Conservation (phyloP, 2,329 filamentous ascomycete genomes). For the Botrytis galanthina region DNA sequence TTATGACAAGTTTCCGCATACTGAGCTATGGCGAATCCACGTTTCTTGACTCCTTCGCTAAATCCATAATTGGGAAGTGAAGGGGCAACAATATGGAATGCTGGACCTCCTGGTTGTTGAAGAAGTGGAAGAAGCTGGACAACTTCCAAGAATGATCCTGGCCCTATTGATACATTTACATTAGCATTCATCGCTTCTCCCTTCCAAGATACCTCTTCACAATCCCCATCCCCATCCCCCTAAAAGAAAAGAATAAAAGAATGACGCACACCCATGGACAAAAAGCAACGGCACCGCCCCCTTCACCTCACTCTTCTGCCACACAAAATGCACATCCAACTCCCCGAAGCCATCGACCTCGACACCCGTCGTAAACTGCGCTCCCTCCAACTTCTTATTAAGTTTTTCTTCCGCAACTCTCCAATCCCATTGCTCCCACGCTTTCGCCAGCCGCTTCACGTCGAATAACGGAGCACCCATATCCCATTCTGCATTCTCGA, state of each 20-base stretch:
- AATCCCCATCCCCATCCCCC: background rate
- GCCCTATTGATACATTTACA: conserved; percentile 18
- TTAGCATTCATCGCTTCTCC: background rate
- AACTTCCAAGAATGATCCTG: conserved; percentile 24
- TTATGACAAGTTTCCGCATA: conserved; percentile 64
- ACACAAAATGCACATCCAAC: conserved; percentile 63
- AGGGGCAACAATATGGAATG: conserved; percentile 48
- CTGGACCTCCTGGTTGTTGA: conserved; percentile 23
- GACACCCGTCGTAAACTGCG: conserved; percentile 56
- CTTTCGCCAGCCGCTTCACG: conserved; percentile 54
- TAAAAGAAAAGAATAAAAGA: background rate
- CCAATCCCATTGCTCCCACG: conserved; percentile 65
- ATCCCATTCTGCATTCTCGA: conserved; percentile 51
- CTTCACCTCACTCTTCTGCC: conserved; percentile 49
- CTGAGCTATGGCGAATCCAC: conserved; percentile 57
- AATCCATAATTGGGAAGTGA: conserved; percentile 55
- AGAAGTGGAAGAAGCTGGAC: conserved; percentile 25
- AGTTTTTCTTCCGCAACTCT: conserved; percentile 55
- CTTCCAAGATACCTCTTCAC: background rate
- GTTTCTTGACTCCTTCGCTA: conserved; percentile 36
- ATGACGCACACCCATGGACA: conserved; percentile 53
- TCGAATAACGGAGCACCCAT: conserved; percentile 60
- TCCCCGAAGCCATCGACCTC: conserved; percentile 57
- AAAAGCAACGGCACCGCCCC: conserved; percentile 60
- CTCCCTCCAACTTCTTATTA: conserved; percentile 46